Evolutionary conservation across 2,329 filamentous ascomycete species (phyloP).

Genomic region (Epichloe aotearoae): DNA sequence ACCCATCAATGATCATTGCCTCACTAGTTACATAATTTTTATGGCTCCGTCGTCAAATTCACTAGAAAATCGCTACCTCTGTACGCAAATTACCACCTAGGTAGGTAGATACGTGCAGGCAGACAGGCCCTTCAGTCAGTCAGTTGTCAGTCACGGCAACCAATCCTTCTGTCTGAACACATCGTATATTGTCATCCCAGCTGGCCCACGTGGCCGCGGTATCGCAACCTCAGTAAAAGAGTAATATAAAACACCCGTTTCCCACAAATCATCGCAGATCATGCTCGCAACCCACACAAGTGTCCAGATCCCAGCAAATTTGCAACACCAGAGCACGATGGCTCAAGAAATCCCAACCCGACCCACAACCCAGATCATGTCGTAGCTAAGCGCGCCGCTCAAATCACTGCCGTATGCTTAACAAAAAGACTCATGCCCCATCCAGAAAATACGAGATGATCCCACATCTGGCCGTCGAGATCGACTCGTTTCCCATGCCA

Average conservation of each 20-base stretch:
- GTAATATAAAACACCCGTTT: constrained; percentile 15
- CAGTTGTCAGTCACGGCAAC: background rate
- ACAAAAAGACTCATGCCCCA: constrained; percentile 7
- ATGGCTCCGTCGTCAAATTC: background rate
- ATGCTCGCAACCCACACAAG: constrained; percentile 17
- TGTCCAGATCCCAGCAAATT: constrained; percentile 13
- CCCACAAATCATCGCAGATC: constrained; percentile 20
- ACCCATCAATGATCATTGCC: constrained; percentile 2
- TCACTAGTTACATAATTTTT: background rate
- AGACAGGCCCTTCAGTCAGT: too few species aligned
- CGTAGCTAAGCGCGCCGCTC: constrained; percentile 12
- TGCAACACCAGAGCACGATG: constrained; percentile 24
- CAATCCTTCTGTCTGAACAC: constrained; percentile 11
- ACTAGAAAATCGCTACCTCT: too few species aligned
- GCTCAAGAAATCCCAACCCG: constrained; percentile 20
- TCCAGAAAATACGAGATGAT: constrained; percentile 11
- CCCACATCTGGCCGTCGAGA: constrained; percentile 7
- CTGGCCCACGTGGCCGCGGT: constrained; percentile 17
- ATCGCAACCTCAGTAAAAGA: constrained; percentile 15
- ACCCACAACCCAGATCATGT: constrained; percentile 21
- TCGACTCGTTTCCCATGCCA: constrained; percentile 6
- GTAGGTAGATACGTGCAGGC: background rate
- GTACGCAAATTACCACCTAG: too few species aligned
- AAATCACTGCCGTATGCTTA: constrained; percentile 19
- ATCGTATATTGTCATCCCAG: constrained; percentile 26